Evolutionary conservation across 2,329 filamentous ascomycete genomes (phyloP), one percentile per base, ranked within the genome.

Genomic region (Phaeophleospora eucalypticola): DNA sequence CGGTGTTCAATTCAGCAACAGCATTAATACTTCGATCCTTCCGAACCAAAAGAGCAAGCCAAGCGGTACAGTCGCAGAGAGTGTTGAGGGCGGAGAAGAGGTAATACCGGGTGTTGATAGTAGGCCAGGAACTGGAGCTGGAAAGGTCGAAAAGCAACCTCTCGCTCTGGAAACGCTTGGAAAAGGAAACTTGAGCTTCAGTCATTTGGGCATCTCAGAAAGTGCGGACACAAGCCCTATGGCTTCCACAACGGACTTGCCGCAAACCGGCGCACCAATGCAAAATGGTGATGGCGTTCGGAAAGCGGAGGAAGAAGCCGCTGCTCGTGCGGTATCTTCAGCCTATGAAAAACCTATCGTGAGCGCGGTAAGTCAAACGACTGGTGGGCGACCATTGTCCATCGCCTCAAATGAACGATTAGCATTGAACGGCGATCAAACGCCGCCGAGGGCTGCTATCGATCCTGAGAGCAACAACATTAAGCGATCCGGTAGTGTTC

Each of bases 111-210:
- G 58, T n/a, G 14, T 41, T 4, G 56, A 59, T 18, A 58, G 43
- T 27, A 48, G 41, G 14, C 44, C 54, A 20, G 51, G 63, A 60
- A 41, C 67, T 58, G 45, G 74, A 71, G 65, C 65, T 57, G 43
- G 74, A 71, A 65, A 75, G 75, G 46, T 77, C 78, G 51, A 86
- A 82, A 64, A 64, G 34, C 55, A 51, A 59, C 83, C 89, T 57
- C 81, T 83, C 10, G 89, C 93, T 1, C 80, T 96, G 2, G 89
- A 91, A 62, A 97, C 93, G 1, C 75, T 98, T 41, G 93, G 93
- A 10, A 82, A 82, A 60, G 93, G 93, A 4, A 87, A 96, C 62
- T 74, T 98, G 39, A 95, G 88, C 65, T 77, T 97, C 46, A 89
- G 87, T 60, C 88, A 95, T 62, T 75, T 97, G 35, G 91, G 91